Base-by-base conservation (phyloP, 2,329 filamentous ascomycete genomes). In the Beauveria medogensis region DNA sequence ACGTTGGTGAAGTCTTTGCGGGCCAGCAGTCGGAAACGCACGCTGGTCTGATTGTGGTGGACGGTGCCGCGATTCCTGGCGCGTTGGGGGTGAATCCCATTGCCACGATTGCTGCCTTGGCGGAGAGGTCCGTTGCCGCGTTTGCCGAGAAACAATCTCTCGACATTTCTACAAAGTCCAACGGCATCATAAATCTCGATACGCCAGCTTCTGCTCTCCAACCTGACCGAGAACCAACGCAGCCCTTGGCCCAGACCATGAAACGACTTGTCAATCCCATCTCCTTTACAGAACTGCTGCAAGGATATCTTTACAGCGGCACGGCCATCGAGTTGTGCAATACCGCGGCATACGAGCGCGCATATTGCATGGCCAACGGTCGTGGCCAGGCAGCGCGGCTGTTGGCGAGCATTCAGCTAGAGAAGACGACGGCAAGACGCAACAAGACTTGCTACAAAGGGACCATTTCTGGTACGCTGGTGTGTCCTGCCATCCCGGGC, bases 91-190 rank as follows among this genome's bases (percentile, higher is more conserved):
- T 85, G 3, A 90, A 90, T 66, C 86, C 87, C 0, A 80, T 88
- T 57, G 87, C 86, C 1, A 90, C 86, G 1, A 89, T 89, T 64
- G 81, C 85, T 0, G 86, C 87, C 3, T 77, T 90, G 22, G 85
- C 87, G 0, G 87, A 89, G 71, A 77, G 87, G 10, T 82, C 82
- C 0, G 78, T 88, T 7, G 80, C 83, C 56, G 69, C 77, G 6
- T 80, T 81, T 55, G 76, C 79, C 2, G 64, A 72, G 56, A 71
- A 73, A 9, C 67, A 74, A 7, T 66, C 67, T 0, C 73, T 85
- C 12, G 63, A 61, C 6, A 79, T 86, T 56, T 76, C 34, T 16
- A 44, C 52, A 18, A 28, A 55, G 40, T 20, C 37, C 43, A 55
- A 44, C 24, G 52, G 18, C 52, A 28, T 3, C 8, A 55, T 55